Evolutionary conservation across 495 filamentous ascomycete genomes (phyloP).

Genomic region (Saxispiralis lemnorum): DNA sequence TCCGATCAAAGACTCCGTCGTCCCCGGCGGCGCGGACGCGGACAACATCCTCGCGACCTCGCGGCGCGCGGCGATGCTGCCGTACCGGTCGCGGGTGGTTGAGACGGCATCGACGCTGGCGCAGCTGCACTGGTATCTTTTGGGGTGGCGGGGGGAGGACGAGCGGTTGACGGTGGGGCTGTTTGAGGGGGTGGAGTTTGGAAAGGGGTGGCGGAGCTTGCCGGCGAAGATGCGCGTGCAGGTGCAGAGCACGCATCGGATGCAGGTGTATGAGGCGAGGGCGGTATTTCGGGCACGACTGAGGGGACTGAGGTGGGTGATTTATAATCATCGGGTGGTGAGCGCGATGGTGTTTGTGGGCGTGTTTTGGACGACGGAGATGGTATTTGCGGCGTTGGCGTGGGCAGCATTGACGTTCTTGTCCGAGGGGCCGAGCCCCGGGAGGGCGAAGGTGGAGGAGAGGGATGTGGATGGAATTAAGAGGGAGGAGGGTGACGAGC

Average conservation of each 20-base stretch:
- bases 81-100: constrained; percentile 45
- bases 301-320: constrained; percentile 57
- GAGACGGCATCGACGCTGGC: constrained; percentile 32
- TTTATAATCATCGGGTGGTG: constrained; percentile 60
- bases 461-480: constrained; percentile 16
- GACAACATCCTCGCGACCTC: constrained; percentile 25
- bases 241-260: constrained; percentile 40
- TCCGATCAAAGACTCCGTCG: constrained; percentile 5
- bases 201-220: constrained; percentile 34
- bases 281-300: constrained; percentile 56
- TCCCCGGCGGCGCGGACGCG: constrained; percentile 2
- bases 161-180: constrained; percentile 47
- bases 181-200: constrained; percentile 53
- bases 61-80: constrained; percentile 46
- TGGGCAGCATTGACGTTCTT: constrained; percentile 37
- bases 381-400: constrained; percentile 39
- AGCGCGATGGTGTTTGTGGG: constrained; percentile 48
- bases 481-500: constrained; percentile 19
- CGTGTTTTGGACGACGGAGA: constrained; percentile 57
- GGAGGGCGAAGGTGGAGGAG: constrained; percentile 10
- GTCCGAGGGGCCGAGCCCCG: background rate
- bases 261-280: constrained; percentile 56
- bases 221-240: constrained; percentile 45
- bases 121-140: constrained; percentile 40
- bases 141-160: constrained; percentile 37